Base-by-base conservation (phyloP, 2,329 filamentous ascomycete species). In the Curvularia eragrostidis region DNA sequence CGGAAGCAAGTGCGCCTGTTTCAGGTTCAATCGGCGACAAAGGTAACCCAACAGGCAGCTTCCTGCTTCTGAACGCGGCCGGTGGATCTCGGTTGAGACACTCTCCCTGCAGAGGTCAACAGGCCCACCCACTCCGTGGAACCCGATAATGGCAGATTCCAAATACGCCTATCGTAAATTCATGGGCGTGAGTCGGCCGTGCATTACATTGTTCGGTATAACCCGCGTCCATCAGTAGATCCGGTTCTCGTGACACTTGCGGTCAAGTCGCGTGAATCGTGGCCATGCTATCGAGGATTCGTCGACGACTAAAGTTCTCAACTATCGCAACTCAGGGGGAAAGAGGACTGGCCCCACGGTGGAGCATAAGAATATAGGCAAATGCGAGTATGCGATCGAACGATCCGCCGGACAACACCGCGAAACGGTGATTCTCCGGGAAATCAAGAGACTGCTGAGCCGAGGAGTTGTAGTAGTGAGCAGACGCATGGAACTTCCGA, bases 71-170 rank as follows among this genome's bases (percentile, higher is more conserved):
- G 56, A 44, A 48, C 18, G 44, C 48, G 38, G 38, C 56, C 10
- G 58, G 52, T 48, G 54, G 56, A 50, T 39, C 60, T 41, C 32
- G 42, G 28, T 52, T 50, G 55, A 57, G 54, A 50, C 41, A 12
- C 28, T 38, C 13, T 42, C 42, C 32, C 32, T 54, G 59, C 54
- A 62, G 44, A 61, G 43, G 65, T 60, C 57, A 58, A 59, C 49
- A 60, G 52, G 58, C 18, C 42, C 34, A 48, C 18, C 46, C 28
- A 34, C 26, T 32, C 46, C 48, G 32, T 43, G 36, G 30, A 51
- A 55, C 54, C 61, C 60, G 54, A 66, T 66, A 63, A 59, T 59
- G 36, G 48, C 28, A 58, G 46, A 51, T 43, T 56, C 51, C 54
- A 59, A 60, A 60, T 62, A 56, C 52, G 53, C 50, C 52, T 19